Evolutionary conservation across 495 filamentous ascomycete species (phyloP).

Genomic region (Hypoxylon perforatum): DNA sequence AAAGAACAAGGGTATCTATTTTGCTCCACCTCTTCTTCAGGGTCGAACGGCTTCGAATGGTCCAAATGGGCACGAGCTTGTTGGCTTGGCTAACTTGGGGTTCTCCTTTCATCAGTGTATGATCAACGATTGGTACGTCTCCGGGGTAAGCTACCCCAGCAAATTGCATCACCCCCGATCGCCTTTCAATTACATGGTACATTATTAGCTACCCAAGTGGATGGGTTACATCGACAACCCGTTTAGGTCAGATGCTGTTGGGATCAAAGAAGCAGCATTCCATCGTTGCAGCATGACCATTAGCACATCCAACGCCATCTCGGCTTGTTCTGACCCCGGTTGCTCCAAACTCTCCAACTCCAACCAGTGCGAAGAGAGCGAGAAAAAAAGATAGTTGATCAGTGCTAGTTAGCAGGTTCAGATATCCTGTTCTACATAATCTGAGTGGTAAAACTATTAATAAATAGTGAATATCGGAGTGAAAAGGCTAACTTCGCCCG

Average conservation of each 20-base stretch:
- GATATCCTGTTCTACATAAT: too few species aligned
- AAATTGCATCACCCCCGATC: constrained; percentile 23
- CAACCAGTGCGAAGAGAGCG: too few species aligned
- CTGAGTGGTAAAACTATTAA: too few species aligned
- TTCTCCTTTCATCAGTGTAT: constrained; percentile 11
- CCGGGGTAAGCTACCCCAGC: constrained; percentile 37
- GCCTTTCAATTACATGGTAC: background rate
- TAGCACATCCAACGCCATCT: too few species aligned
- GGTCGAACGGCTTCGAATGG: too few species aligned
- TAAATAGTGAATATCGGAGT: too few species aligned
- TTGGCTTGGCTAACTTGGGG: constrained; percentile 3
- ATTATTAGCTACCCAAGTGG: constrained; percentile 11
- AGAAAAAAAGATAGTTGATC: too few species aligned
- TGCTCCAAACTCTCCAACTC: too few species aligned
- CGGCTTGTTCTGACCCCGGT: too few species aligned
- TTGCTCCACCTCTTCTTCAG: constrained; percentile 20
- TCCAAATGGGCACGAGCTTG: too few species aligned
- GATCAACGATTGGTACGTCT: constrained; percentile 27
- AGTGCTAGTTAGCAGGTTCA: too few species aligned
- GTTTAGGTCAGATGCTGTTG: background rate
- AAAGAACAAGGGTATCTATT: background rate
- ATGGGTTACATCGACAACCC: constrained; percentile 17
- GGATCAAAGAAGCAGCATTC: background rate
- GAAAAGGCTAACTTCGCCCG: too few species aligned
- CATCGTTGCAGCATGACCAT: background rate